Base-by-base conservation (phyloP, 2,329 filamentous ascomycete species). In the Colletotrichum sp. region DNA sequence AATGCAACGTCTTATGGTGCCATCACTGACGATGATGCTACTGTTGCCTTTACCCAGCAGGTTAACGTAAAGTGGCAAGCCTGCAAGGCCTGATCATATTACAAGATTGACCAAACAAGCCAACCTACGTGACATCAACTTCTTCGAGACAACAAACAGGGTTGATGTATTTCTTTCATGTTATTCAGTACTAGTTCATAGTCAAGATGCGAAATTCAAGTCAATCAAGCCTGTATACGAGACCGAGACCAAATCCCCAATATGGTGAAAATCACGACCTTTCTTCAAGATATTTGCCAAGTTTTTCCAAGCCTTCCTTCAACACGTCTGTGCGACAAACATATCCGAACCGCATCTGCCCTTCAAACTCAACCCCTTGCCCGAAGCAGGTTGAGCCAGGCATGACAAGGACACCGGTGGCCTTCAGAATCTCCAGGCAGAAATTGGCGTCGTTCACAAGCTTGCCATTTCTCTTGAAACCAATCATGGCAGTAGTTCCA, bases 401-500 rank as follows among this genome's bases (percentile, higher is more conserved):
- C 18, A 95, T 86, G 74, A 97, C 87, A 87, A 97, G 88, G 8
- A 96, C 93, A 16, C 94, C 94, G 0, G 90, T 93, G 83, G 92
- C 90, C 66, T 92, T 88, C 34, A 95, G 84, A 36, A 97, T 83
- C 80, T 92, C 89, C 78, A 91, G 86, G 79, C 94, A 96, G 79
- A 98, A 94, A 6, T 87, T 87, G 26, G 90, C 91, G 77, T 96
- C 94, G 79, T 96, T 91, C 1, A 97, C 89, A 3, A 92, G 88
- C 81, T 89, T 87, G 0, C 86, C 91, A 57, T 90, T 89, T 67
- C 89, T 88, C 71, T 86, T 87, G 78, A 97, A 95, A 79, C 90
- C 91, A 71, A 98, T 85, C 80, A 98, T 94, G 0, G 94, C 93
- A 13, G 94, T 96, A 2, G 94, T 98, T 0, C 95, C 95, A 1